These are phyloP conservation scores for Gossypium mustelinum DNA, from an alignment of 345 rosid genomes.

Conservation along the genomic window DNA sequence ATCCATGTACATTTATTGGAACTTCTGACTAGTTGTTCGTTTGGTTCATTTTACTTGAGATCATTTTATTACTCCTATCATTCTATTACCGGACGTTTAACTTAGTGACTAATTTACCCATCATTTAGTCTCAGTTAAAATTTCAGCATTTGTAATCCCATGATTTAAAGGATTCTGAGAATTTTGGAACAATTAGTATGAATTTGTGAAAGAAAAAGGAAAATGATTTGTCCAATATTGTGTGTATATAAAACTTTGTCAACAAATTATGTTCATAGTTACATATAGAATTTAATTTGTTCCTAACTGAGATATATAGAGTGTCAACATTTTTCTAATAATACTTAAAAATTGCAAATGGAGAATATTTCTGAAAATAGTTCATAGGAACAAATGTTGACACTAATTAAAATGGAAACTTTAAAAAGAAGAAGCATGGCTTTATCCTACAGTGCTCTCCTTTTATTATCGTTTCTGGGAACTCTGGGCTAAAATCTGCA, in stretches of 20 bases:
- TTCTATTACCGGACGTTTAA: background rate
- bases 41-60: background rate
- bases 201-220: background rate
- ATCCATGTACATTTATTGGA: background rate
- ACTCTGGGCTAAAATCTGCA: no score
- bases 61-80: background rate
- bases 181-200: background rate
- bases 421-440: background rate
- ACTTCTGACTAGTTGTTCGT: background rate
- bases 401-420: background rate
- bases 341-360: background rate
- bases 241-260: no score
- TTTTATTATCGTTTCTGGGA: no score
- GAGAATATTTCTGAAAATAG: background rate
- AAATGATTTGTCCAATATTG: no score
- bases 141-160: no score
- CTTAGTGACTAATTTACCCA: no score
- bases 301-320: background rate
- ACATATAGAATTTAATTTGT: background rate
- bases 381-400: background rate
- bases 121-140: no score
- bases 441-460: background rate
- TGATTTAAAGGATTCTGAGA: background rate
- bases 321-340: background rate
- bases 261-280: background rate